Base-by-base conservation (phyloP, 345 rosid species). In the Pugionium dolabratum region DNA sequence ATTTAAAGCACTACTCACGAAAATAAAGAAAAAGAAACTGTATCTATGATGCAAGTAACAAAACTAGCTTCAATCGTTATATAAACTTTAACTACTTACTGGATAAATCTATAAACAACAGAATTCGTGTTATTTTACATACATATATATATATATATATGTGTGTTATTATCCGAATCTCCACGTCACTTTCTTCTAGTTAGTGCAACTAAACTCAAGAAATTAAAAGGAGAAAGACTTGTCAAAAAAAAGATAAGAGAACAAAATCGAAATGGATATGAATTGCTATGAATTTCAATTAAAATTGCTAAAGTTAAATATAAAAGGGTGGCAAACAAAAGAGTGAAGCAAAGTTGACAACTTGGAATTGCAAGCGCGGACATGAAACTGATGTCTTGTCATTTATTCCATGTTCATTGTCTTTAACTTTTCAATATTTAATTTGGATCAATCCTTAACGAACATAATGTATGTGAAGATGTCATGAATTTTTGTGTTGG, bases 241-340 rank as follows among this genome's bases (percentile, higher is more conserved):
- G 69, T 43, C 36, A 40, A 50, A 44, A 33, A 62, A 30, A 49
- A 48, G 18, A 7, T 4, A 64, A 9, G 64, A 55, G 51, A 40
- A 56, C 33, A 72, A 51, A 58, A 35, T 41, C 64, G 56, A 48
- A 49, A 57, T 64, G 65, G 51, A 32, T 49, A 64, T 56, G 46
- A 69, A 68, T 56, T 67, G 64, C 56, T 35, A 9, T 58, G 49
- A 35, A 46, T 45, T 47, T 63, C 40, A 33, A 27, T 6, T 40
- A 10, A 55, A 49, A 11, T 47, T 71, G 37, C 6, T 47, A 6
- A 4, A 1, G 7, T 29, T 30, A 3, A 54, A 45, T 31, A 33
- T 2, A 27, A 64, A 72, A 63, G 27, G 40, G 77, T 78, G 84
- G 82, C 82, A 67, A 76, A 78, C 80, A 78, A 69, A 75, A 75